Conservation (phyloP, 2,329 filamentous ascomycete species). For the Fusarium compactum region DNA sequence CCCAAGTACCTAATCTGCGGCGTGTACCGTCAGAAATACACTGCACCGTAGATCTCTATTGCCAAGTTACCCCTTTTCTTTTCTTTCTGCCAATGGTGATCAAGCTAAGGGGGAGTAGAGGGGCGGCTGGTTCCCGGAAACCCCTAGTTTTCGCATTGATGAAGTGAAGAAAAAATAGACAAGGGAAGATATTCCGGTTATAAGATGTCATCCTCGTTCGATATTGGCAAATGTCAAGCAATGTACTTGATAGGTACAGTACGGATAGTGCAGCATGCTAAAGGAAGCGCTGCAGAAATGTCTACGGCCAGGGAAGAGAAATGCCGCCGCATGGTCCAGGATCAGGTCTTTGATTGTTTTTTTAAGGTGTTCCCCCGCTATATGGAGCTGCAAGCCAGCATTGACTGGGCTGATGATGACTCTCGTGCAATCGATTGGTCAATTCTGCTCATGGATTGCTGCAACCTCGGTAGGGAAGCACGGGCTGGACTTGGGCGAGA, state of each 20-base stretch:
- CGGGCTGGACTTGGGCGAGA: conserved; percentile 6
- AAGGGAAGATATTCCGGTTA: neutral
- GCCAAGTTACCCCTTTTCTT: conserved; percentile 33
- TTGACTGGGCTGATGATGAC: conserved; percentile 33
- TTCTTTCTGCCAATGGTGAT: conserved; percentile 21
- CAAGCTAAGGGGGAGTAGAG: conserved; percentile 14
- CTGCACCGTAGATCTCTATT: conserved; percentile 35
- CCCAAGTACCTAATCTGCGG: conserved; percentile 31
- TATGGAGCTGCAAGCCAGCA: conserved; percentile 19
- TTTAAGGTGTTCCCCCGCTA: conserved; percentile 19
- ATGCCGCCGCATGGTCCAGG: conserved; percentile 26
- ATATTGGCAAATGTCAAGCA: conserved; percentile 3
- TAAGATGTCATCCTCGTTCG: conserved; percentile 25
- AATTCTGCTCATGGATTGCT: conserved; percentile 26
- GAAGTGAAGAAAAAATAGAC: neutral
- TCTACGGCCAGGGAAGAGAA: conserved; percentile 8
- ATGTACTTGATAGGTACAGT: neutral
- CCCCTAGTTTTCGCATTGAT: conserved; percentile 30
- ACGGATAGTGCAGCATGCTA: neutral
- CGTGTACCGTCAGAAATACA: conserved; percentile 17
- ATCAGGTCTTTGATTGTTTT: conserved; percentile 2
- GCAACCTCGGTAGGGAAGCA: conserved; percentile 36
- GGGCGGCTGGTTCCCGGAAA: conserved; percentile 38
- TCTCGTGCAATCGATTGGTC: conserved; percentile 33
- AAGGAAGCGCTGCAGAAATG: conserved; percentile 1